Base-by-base conservation (phyloP, 139 green algal genomes). In the Diplosphaera chodatii region DNA sequence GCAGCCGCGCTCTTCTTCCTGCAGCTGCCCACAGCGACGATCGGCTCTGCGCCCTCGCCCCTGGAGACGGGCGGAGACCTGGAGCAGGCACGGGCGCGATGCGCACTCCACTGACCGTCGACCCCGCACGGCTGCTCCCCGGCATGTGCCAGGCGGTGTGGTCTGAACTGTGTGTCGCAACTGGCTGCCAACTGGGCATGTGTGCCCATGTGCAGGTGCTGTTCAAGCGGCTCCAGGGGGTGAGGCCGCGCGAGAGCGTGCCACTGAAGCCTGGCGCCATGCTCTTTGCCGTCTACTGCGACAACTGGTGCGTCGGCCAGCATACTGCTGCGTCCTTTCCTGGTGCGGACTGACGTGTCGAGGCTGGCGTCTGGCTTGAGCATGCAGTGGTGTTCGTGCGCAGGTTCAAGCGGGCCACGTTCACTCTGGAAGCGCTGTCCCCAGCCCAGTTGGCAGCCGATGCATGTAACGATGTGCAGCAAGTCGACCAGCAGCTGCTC, bases 1-100 rank as follows among this genome's bases (percentile, higher is more conserved):
- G 63, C 41, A 32, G 71, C 71, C 5, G 71, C 63, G 25, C 63
- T 76, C 37, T 76, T 65, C 30, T 70, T 76, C 64, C 67, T 76
- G 1, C 63, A 66, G 21, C 64, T 76, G 25, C 5, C 55, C 6
- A 76, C 71, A 28, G 63, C 34, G 37, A 28, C 21, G 20, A 29
- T 76, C 28, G 71, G 71, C 21, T 28, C 71, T 21, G 64, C 69
- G 71, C 71, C 71, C 1, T 66, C 63, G 23, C 28, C 37, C 1
- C 40, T 76, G 21, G 64, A 76, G 10, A 76, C 37, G 1, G 62
- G 29, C 27, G 20, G 25, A 15, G 63, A 40, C 25, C 70, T 63
- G 10, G 70, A 68, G 4, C 56, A 25, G n/a, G 65, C 16, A 5
- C 48, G 25, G 18, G 6, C 37, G 10, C 37, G 37, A 48, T 48